Evolutionary conservation across 495 filamentous ascomycete genomes (phyloP).

Genomic region (Rostrohypoxylon terebratum): DNA sequence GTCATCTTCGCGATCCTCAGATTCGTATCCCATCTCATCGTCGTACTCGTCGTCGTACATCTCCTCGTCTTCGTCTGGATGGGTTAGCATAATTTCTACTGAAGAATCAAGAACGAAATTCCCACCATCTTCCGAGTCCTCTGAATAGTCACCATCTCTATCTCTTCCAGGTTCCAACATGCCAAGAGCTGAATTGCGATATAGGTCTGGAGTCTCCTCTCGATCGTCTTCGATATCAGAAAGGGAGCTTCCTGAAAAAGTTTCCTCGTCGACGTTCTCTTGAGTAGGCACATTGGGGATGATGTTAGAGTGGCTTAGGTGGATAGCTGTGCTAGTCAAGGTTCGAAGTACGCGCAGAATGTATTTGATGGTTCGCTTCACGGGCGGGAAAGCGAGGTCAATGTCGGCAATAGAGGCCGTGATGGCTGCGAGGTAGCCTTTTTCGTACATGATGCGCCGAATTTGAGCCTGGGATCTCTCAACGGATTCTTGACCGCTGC

Average conservation of each 20-base stretch:
- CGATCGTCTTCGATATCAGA: conserved; percentile 88
- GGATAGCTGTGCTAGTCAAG: conserved; percentile 86
- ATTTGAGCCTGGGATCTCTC: conserved; percentile 75
- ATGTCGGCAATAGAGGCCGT: conserved; percentile 95
- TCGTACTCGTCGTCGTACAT: conserved; percentile 88
- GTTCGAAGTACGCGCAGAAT: conserved; percentile 89
- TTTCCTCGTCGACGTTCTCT: conserved; percentile 85
- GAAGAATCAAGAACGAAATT: background rate
- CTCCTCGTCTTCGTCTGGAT: conserved; percentile 70
- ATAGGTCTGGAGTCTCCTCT: conserved; percentile 97
- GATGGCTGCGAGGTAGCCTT: conserved; percentile 88
- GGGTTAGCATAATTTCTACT: conserved; percentile 46
- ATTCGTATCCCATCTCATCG: conserved; percentile 91
- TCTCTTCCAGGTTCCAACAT: conserved; percentile 85
- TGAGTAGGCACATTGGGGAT: conserved; percentile 69
- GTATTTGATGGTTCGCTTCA: conserved; percentile 94
- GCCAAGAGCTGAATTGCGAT: conserved; percentile 93
- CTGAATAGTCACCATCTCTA: conserved; percentile 76
- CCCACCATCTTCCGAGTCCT: conserved; percentile 72
- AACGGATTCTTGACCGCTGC: conserved; percentile 43
- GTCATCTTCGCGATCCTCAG: conserved; percentile 84
- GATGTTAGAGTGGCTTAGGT: conserved; percentile 84
- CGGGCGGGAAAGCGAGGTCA: conserved; percentile 92
- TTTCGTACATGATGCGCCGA: conserved; percentile 96
- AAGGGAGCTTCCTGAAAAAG: conserved; percentile 88